Conservation (phyloP, 495 filamentous ascomycete species). For the Stereocaulon alpinum region DNA sequence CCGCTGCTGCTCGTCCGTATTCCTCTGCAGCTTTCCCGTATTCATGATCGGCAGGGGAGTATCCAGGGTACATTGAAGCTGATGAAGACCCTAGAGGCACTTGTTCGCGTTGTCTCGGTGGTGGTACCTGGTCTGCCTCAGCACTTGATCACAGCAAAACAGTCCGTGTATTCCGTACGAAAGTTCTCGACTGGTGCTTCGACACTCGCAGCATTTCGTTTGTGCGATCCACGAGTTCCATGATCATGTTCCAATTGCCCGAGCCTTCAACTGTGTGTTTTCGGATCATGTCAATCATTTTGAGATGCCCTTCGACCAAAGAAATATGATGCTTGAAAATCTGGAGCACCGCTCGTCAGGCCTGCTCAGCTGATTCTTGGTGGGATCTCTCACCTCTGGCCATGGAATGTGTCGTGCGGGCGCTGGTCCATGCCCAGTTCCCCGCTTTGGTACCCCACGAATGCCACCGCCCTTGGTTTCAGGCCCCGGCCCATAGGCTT, state of each 20-base stretch:
- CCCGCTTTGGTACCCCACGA: conserved; percentile 20
- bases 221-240: conserved; percentile 20
- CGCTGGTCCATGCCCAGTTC: conserved; percentile 22
- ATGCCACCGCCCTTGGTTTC: conserved; percentile 21
- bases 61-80: conserved; percentile 27
- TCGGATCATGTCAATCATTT: conserved; percentile 29
- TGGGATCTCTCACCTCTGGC: conserved; percentile 17
- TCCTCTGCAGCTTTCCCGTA: conserved; percentile 25
- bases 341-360: conserved; percentile 9
- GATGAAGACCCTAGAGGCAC: conserved; percentile 26
- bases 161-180: conserved; percentile 17
- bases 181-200: conserved; percentile 18
- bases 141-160: background rate
- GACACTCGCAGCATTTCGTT: conserved; percentile 24
- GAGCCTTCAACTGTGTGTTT: conserved; percentile 24
- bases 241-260: conserved; percentile 20
- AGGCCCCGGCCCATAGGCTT: conserved; percentile 15
- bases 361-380: background rate
- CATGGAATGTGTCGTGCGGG: conserved; percentile 25
- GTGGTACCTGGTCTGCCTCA: conserved; percentile 17
- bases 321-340: conserved; percentile 28
- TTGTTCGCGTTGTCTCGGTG: conserved; percentile 19
- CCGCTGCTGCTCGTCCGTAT: conserved; percentile 17
- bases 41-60: conserved; percentile 23
- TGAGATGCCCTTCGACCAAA: conserved; percentile 26